Base-by-base conservation (phyloP, 352 stramenopile genomes). In the Pythium vanterpoolii region DNA sequence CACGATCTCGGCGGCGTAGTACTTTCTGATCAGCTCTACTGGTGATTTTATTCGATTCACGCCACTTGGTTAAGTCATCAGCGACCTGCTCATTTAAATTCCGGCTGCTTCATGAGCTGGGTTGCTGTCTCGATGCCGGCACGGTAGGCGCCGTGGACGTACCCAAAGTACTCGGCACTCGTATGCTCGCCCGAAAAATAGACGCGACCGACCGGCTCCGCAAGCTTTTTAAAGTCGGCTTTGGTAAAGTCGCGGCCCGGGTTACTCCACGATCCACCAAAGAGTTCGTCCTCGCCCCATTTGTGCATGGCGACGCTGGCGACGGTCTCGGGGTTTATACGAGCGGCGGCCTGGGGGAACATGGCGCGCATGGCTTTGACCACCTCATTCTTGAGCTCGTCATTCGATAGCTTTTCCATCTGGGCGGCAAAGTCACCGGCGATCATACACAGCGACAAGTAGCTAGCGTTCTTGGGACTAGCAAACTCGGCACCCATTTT, bases 151-250 rank as follows among this genome's bases (percentile, higher is more conserved):
- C 49, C 49, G 34, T 56, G 49, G 19, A 56, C 33, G 33, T 56
- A 56, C 10, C 49, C 49, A 56, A 56, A 56, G 49, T 56, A 56
- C 49, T 56, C 34, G 23, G 36, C n/a, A 19, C 33, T 47, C 49
- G 49, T 56, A 34, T 56, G 49, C 49, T 56, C 49, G 33, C 49
- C 49, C 49, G 49, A 56, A 36, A 56, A 56, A 34, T 56, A 56
- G 10, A 56, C 31, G 34, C 49, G 49, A 9, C 34, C 49, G 26
- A 56, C 49, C 23, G 49, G 49, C 49, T 56, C 49, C 23, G 5
- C 49, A 4, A 56, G 49, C 49, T 46, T 56, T 4, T 11, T n/a
- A 36, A 56, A 56, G 34, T 56, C 49, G 21, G 19, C 49, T 10
- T 23, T 34, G 5, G 34, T 38, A 14, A 56, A 56, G 36, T 56